Evolutionary conservation across 1,139 yeast genomes (phyloP), one percentile per base, ranked within the genome.

Genomic region (Protomyces inundatus): DNA sequence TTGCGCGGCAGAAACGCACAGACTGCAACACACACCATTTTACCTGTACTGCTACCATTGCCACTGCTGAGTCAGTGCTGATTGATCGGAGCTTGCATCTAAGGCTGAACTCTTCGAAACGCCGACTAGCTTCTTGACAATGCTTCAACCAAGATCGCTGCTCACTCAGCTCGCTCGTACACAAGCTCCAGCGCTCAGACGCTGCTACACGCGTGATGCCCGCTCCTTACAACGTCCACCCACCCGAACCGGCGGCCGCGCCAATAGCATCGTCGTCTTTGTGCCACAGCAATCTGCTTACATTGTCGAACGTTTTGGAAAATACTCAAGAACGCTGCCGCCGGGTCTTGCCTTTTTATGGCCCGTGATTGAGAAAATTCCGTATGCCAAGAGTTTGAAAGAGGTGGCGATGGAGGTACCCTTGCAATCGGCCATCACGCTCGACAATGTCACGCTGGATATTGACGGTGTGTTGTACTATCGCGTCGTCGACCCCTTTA

Each of bases 211-310:
- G 48, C 48, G 48, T 30, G 48, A 42, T 9, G 48, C 37, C 23
- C 33, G 54, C 16, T 32, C n/a, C 10, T 10, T 10, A 37, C 42
- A 37, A n/a, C 42, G 42, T 23, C 23, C 23, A 23, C 37, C 42
- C 10, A 33, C 37, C 10, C 35, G 37, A 12, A 16, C 50, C 10
- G n/a, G 39, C 3, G 37, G 50, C 14, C 14, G 46, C 9, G 40
- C 89, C 37, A 88, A 88, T 74, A 88, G 95, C 1, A 74, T 88
- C 1, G 74, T 88, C 54, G 78, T 87, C 58, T 89, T 89, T 73
- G 96, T 89, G 4, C 96, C 96, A 1, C 96, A 89, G 73, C 95
- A 88, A 75, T 86, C 89, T 12, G 96, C 96, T 3, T 89, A 95
- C 91, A 84, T 89, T 30, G 95, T 89, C 35, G 96, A 89, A 75